Conservation (phyloP, 75 land plant genomes). For the Gnetum montanum region DNA sequence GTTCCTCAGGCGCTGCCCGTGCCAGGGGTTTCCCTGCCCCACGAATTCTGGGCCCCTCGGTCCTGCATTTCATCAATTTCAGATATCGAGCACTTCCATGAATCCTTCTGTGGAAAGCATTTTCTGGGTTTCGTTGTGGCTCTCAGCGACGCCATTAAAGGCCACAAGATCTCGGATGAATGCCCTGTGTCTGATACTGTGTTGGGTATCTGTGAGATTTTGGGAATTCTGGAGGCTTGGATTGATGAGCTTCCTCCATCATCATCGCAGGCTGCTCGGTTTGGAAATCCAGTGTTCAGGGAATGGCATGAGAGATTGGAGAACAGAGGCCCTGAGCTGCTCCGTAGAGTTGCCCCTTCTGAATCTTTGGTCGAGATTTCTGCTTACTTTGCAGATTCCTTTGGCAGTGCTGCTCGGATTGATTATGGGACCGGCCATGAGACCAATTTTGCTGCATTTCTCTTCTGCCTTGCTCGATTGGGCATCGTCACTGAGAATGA, state of each 20-base stretch:
- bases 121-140: slow-evolving; percentile 88
- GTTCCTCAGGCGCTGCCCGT: slow-evolving; percentile 72
- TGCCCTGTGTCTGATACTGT: slow-evolving; percentile 28
- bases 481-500: slow-evolving; percentile 67
- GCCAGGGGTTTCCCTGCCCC: slow-evolving; percentile 41
- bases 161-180: slow-evolving; percentile 77
- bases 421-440: slow-evolving; percentile 99
- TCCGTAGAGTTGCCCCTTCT: slow-evolving; percentile 29
- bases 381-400: slow-evolving; percentile 83
- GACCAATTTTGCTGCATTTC: slow-evolving; percentile 86
- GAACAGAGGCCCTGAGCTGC: slow-evolving; percentile 20
- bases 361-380: slow-evolving; percentile 43
- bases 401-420: slow-evolving; percentile 78
- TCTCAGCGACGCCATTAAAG: slow-evolving; percentile 62
- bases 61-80: slow-evolving; percentile 47
- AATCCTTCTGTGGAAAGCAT: slow-evolving; percentile 38
- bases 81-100: slow-evolving; percentile 53
- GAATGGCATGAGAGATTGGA: slow-evolving; percentile 55
- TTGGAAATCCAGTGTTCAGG: slow-evolving; percentile 77
- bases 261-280: slow-evolving; percentile 53
- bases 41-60: slow-evolving; percentile 41
- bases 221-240: slow-evolving; percentile 43
- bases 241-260: slow-evolving; percentile 73
- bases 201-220: slow-evolving; percentile 24
- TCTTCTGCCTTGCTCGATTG: slow-evolving; percentile 78